Percentiles rank a stretch among this genome's conserved stretches.
phyloP scores from a whole-genome alignment of 2,329 filamentous ascomycete species.

The Penicillium polonicum region DNA sequence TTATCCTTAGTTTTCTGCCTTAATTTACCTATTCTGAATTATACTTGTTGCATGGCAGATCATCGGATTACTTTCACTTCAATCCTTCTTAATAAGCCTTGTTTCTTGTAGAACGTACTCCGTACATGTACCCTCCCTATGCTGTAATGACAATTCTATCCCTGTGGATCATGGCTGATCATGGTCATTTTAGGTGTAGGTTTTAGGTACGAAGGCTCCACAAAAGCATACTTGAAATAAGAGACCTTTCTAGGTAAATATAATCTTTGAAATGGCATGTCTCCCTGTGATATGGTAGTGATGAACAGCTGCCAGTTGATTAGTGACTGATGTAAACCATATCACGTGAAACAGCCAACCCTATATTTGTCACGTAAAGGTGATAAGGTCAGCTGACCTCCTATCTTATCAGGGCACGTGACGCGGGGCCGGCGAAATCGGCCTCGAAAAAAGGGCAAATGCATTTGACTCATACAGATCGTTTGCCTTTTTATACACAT shows the following conservation, averaged over 20 bases:
- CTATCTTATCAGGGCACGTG: constrained; percentile 23
- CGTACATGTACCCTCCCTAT: too few species aligned
- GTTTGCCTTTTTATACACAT: neutral
- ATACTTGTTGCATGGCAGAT: neutral
- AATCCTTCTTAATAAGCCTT: neutral
- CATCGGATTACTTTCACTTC: neutral
- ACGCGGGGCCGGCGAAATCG: constrained; percentile 12
- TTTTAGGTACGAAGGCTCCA: too few species aligned
- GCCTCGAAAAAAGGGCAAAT: constrained; percentile 17
- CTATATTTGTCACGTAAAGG: neutral
- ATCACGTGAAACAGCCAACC: neutral
- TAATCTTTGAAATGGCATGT: too few species aligned
- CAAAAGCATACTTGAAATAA: too few species aligned
- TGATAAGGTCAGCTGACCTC: neutral
- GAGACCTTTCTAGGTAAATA: too few species aligned
- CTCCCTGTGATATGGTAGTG: too few species aligned
- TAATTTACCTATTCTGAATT: neutral
- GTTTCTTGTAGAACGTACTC: neutral
- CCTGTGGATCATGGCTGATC: too few species aligned
- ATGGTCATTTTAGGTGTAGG: too few species aligned
- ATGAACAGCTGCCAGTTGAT: too few species aligned
- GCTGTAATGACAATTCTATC: too few species aligned
- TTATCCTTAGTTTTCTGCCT: neutral
- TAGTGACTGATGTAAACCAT: neutral
- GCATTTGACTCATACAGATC: constrained; percentile 16